phyloP scores from a whole-genome alignment of 805 yeast genomes.

The Candida chauliodis region DNA sequence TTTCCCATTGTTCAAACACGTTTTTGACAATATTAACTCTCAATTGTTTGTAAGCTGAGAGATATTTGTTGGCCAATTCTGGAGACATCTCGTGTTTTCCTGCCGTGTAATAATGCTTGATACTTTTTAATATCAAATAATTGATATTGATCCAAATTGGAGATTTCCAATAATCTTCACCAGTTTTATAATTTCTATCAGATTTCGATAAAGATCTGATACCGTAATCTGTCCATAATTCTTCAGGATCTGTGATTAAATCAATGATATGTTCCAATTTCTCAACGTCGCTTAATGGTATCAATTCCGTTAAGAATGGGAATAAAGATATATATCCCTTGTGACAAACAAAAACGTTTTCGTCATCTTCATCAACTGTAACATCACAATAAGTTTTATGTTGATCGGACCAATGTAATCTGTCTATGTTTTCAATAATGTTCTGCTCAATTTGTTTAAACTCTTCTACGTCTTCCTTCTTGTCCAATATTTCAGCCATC shows the following conservation, averaged over 20 bases:
- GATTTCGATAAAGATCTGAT: conserved; percentile 72
- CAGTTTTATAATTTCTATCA: conserved; percentile 65
- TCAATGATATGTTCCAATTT: conserved; percentile 52
- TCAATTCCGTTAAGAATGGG: conserved; percentile 75
- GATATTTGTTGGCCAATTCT: conserved; percentile 34
- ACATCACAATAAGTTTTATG: conserved; percentile 76
- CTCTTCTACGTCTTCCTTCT: conserved; percentile 52
- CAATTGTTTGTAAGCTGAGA: conserved; percentile 49
- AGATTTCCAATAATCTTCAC: conserved; percentile 94
- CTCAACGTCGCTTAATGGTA: conserved; percentile 42
- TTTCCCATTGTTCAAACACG: conserved; percentile 63
- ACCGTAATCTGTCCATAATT: conserved; percentile 77
- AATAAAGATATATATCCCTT: conserved; percentile 83
- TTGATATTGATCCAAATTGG: conserved; percentile 92
- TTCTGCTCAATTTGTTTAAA: conserved; percentile 53
- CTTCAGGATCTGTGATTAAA: conserved; percentile 62
- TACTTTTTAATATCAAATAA: conserved; percentile 71
- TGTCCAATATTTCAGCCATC: conserved; percentile 62
- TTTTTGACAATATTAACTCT: conserved; percentile 67
- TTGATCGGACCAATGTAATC: conserved; percentile 74
- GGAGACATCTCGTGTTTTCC: conserved; percentile 28
- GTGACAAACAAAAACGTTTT: conserved; percentile 68
- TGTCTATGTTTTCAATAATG: conserved; percentile 62
- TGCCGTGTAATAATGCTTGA: conserved; percentile 49
- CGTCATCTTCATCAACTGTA: conserved; percentile 70